Conservation (phyloP, 139 green algal species). For the Haematococcus sp. region DNA sequence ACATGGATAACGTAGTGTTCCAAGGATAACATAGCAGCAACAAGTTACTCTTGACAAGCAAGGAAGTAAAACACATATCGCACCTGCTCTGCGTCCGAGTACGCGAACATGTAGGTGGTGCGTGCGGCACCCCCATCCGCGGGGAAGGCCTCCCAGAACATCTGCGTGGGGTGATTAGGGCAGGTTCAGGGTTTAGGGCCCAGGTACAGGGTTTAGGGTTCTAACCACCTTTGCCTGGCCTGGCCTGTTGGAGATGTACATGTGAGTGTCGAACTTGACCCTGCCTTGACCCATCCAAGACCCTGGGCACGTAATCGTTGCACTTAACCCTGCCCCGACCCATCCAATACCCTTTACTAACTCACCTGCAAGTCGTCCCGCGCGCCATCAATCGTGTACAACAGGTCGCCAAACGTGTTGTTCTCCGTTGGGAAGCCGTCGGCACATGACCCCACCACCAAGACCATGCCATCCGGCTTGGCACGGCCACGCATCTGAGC, state of each 20-base stretch:
- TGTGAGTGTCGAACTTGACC: background rate
- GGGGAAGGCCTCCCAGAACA: slow-evolving; percentile 80
- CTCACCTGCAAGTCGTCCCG: slow-evolving; percentile 53
- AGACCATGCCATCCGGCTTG: slow-evolving; percentile 80
- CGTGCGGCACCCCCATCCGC: slow-evolving; percentile 54
- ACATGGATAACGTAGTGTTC: no score
- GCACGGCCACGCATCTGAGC: slow-evolving; percentile 55
- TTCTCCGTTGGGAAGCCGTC: slow-evolving; percentile 42
- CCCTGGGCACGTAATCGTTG: background rate
- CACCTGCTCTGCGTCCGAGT: slow-evolving; percentile 53
- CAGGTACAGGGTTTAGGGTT: no score
- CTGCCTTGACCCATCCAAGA: no score
- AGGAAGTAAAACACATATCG: slow-evolving; percentile 49
- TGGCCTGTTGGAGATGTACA: no score
- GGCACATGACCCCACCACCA: slow-evolving; percentile 85
- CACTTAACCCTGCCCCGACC: no score
- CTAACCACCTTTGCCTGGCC: no score
- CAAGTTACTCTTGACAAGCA: no score
- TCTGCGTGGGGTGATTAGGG: no score
- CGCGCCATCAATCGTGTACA: slow-evolving; percentile 56
- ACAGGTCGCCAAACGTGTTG: slow-evolving; percentile 61
- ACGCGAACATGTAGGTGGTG: slow-evolving; percentile 91
- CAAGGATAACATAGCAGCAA: no score
- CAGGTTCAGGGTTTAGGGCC: no score
- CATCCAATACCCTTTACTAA: background rate